A percentile compares a stretch with the other conserved stretches of the same genome.
Evolutionary conservation across 768 basidiomycete genomes (phyloP).

Genomic region (Hericium erinaceus): DNA sequence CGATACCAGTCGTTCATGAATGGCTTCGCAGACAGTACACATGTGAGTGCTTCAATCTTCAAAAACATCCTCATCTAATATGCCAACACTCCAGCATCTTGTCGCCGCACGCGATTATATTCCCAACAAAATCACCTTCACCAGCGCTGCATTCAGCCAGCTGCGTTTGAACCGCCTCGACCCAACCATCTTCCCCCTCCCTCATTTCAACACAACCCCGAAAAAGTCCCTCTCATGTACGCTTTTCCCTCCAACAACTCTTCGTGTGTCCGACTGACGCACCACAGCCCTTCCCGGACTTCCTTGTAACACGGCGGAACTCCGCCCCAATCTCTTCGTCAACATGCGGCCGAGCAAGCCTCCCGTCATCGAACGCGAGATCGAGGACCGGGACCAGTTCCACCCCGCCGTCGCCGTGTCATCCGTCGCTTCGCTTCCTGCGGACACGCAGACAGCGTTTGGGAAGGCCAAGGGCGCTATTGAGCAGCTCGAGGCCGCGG

Average conservation of each 20-base stretch:
- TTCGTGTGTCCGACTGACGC: neutral
- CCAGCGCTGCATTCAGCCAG: conserved; percentile 62
- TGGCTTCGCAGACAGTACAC: conserved; percentile 45
- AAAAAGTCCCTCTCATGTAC: conserved; percentile 29
- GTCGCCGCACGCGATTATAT: conserved; percentile 56
- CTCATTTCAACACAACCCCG: conserved; percentile 39
- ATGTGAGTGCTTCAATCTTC: conserved; percentile 36
- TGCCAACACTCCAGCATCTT: conserved; percentile 48
- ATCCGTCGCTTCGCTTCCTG: conserved; percentile 16
- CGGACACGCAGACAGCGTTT: conserved; percentile 31
- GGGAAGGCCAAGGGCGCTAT: conserved; percentile 27
- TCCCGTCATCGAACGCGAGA: conserved; percentile 27
- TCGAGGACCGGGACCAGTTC: conserved; percentile 9
- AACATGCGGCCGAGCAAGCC: conserved; percentile 15
- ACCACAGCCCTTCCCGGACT: conserved; percentile 13
- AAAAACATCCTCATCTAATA: neutral
- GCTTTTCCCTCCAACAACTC: neutral
- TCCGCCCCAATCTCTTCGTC: conserved; percentile 8
- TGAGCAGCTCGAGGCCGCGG: conserved; percentile 9
- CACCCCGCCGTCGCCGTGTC: conserved; percentile 7
- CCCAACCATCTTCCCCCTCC: conserved; percentile 60
- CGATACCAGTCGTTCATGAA: conserved; percentile 68
- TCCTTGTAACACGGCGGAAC: neutral
- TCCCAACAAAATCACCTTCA: conserved; percentile 64
- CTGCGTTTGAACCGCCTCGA: conserved; percentile 68